These are phyloP conservation scores for Triticum monococcum DNA, from an alignment of 176 grass and related monocot genomes.

Conservation along the genomic window DNA sequence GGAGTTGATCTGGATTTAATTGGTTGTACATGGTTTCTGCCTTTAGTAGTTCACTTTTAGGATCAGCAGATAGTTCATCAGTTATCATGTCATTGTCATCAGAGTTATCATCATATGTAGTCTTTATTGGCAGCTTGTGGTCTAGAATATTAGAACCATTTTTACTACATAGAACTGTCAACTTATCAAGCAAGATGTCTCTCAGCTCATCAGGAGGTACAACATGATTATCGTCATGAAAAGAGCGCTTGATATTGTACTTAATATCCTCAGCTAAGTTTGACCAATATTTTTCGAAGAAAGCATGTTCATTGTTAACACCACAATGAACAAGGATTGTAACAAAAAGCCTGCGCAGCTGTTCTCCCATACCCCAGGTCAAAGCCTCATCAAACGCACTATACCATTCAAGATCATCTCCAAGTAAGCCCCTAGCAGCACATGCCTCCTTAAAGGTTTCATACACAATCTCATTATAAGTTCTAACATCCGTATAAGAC, in stretches of 20 bases:
- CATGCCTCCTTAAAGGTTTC: not conserved
- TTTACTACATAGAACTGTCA: not conserved
- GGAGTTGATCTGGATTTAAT: too few relatives aligned
- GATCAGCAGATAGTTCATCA: not conserved
- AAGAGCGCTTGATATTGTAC: not conserved
- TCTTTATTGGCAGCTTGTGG: not conserved
- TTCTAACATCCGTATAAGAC: not conserved
- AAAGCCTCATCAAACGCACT: not conserved
- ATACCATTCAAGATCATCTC: not conserved
- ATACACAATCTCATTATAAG: not conserved
- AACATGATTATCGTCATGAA: not conserved
- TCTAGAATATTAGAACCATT: not conserved
- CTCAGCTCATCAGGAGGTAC: not conserved
- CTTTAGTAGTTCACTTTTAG: not conserved
- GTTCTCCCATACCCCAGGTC: not conserved
- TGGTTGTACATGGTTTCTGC: too few relatives aligned
- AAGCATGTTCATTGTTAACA: not conserved
- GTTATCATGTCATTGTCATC: not conserved
- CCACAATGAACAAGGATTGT: not conserved
- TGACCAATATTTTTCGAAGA: not conserved
- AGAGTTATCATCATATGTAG: not conserved
- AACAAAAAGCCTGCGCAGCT: not conserved
- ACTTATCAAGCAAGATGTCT: not conserved
- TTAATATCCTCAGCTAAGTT: not conserved
- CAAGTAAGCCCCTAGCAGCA: not conserved